These are phyloP conservation scores for Apiospora arundinis DNA, from an alignment of 2,329 filamentous ascomycete species.

Conservation along the genomic window DNA sequence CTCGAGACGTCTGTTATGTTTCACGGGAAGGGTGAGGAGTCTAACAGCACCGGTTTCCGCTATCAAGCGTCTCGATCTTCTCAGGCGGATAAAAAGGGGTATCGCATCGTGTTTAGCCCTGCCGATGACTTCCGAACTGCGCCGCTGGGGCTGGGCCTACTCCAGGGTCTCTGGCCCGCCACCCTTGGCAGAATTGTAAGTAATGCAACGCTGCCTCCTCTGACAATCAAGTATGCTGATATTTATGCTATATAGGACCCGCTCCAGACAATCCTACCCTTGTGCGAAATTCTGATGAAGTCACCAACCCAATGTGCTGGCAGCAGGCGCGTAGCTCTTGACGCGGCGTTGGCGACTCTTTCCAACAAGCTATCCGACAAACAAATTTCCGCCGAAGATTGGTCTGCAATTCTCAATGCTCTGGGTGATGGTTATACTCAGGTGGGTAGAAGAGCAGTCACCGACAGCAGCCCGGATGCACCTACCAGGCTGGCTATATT, in stretches of 20 bases:
- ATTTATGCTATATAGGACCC: background rate
- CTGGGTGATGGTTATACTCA: conserved; percentile 10
- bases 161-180: conserved; percentile 37
- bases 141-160: conserved; percentile 39
- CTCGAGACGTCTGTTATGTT: conserved; percentile 36
- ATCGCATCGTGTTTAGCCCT: conserved; percentile 27
- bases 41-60: conserved; percentile 20
- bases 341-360: conserved; percentile 34
- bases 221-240: background rate
- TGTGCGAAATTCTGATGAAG: conserved; percentile 25
- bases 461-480: background rate
- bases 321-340: conserved; percentile 34
- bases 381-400: conserved; percentile 17
- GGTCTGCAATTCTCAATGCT: background rate
- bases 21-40: background rate
- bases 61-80: background rate
- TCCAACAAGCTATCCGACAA: conserved; percentile 36
- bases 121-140: conserved; percentile 34
- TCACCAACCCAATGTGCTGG: conserved; percentile 28
- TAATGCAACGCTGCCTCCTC: background rate
- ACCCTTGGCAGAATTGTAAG: conserved; percentile 34
- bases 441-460: background rate
- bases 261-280: background rate
- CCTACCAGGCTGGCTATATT: conserved; percentile 30
- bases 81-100: background rate